These are phyloP conservation scores for Agaricales sp. DNA, from an alignment of 1,284 basidiomycete species.

Conservation along the genomic window DNA sequence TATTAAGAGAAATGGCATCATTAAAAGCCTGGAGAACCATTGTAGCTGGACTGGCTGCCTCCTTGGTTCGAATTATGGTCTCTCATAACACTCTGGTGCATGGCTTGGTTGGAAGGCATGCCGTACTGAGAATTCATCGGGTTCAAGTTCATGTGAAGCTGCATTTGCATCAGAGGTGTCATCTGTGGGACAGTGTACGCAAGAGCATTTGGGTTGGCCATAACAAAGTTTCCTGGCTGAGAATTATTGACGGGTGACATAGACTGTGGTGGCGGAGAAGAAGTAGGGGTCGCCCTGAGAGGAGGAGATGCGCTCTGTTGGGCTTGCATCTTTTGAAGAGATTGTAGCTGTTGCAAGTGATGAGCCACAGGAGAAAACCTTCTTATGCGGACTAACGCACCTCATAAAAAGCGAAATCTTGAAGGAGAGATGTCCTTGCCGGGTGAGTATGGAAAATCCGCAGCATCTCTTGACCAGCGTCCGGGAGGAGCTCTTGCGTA, in stretches of 20 bases:
- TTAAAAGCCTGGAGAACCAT: background rate
- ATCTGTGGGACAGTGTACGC: slow-evolving; percentile 48
- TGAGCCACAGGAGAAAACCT: slow-evolving; percentile 8
- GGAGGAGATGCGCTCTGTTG: slow-evolving; percentile 27
- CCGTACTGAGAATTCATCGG: slow-evolving; percentile 32
- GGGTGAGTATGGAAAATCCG: slow-evolving; percentile 89
- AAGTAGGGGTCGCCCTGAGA: slow-evolving; percentile 24
- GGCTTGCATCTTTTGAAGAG: slow-evolving; percentile 63
- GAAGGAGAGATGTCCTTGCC: slow-evolving; percentile 81
- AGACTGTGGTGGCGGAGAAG: slow-evolving; percentile 28
- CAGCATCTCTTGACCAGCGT: slow-evolving; percentile 91
- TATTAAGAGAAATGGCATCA: background rate
- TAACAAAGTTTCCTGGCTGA: slow-evolving; percentile 33
- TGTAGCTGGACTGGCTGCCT: background rate
- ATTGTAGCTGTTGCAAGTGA: slow-evolving; percentile 45
- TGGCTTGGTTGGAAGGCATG: slow-evolving; percentile 45
- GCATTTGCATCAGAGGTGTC: slow-evolving; percentile 59
- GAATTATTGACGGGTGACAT: slow-evolving; percentile 22
- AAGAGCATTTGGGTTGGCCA: slow-evolving; percentile 42
- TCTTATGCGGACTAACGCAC: slow-evolving; percentile 27
- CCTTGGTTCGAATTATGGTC: slow-evolving; percentile 51
- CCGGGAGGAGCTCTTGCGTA: slow-evolving; percentile 86
- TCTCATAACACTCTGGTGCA: slow-evolving; percentile 73
- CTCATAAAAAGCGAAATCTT: slow-evolving; percentile 93
- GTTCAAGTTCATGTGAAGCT: slow-evolving; percentile 38